Conservation (phyloP, 345 rosid species). For the Anastatica hierochuntica region DNA sequence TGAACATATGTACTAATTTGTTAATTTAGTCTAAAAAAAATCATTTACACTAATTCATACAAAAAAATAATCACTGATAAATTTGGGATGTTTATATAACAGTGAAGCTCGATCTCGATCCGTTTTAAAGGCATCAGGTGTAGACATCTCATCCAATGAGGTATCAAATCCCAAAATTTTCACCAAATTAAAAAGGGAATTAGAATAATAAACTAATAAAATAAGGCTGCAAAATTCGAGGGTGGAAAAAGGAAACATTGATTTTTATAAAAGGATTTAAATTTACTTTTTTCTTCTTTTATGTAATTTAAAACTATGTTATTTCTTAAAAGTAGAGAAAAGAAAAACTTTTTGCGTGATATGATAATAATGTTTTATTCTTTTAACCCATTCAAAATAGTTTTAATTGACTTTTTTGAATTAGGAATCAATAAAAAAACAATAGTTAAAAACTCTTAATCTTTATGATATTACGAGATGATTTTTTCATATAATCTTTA, state of each 20-base stretch:
- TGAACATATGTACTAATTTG: background rate
- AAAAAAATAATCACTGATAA: background rate
- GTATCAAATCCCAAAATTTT: constrained; percentile 8
- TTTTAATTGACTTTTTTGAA: background rate
- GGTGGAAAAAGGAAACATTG: background rate
- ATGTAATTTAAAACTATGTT: background rate
- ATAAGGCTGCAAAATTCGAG: constrained; percentile 7
- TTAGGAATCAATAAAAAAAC: background rate
- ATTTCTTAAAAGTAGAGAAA: constrained; percentile 26
- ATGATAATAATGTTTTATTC: background rate
- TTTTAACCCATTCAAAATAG: background rate
- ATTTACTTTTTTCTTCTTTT: constrained; percentile 13
- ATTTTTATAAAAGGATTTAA: background rate
- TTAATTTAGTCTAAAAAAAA: background rate
- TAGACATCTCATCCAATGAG: constrained; percentile 24
- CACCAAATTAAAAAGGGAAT: background rate
- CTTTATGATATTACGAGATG: too few species aligned
- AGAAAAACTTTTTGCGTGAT: background rate
- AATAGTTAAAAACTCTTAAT: too few species aligned
- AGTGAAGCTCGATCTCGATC: constrained; percentile 24
- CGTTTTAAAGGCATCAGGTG: constrained; percentile 22
- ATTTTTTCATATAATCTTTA: background rate
- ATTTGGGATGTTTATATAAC: constrained; percentile 12
- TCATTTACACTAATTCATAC: background rate
- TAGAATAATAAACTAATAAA: too few species aligned